Evolutionary conservation across 495 filamentous ascomycete species (phyloP).

Genomic region (Copromyces sp.): DNA sequence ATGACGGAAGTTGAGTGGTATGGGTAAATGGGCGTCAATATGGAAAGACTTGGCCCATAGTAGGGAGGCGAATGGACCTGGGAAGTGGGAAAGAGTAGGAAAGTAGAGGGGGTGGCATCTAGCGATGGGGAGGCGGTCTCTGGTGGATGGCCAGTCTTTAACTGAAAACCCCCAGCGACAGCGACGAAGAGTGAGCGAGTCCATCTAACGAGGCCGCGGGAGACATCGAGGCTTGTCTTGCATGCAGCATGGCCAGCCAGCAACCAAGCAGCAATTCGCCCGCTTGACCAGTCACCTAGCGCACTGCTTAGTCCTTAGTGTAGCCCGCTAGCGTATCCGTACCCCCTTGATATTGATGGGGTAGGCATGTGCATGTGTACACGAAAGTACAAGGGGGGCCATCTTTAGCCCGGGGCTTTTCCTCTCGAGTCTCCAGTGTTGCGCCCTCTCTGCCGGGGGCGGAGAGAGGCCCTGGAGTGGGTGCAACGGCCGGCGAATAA

Average conservation of each 20-base stretch:
- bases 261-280: background rate
- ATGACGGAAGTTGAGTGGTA: conserved; percentile 29
- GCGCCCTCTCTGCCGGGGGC: conserved; percentile 11
- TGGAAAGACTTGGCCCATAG: conserved; percentile 30
- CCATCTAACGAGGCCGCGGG: background rate
- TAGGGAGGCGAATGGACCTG: conserved; percentile 13
- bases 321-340: background rate
- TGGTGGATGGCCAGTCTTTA: conserved; percentile 5
- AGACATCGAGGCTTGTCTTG: background rate
- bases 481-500: conserved; percentile 13
- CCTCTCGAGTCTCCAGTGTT: conserved; percentile 2
- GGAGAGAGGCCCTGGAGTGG: conserved; percentile 14
- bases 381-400: conserved; percentile 13
- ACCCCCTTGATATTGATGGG: conserved; percentile 3
- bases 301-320: conserved; percentile 11
- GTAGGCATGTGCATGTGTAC: conserved; percentile 7
- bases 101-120: conserved; percentile 5
- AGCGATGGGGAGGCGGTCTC: background rate
- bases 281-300: conserved; percentile 1
- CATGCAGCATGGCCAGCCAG: background rate
- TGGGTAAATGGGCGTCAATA: conserved; percentile 38
- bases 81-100: conserved; percentile 4
- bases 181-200: background rate
- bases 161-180: conserved; percentile 5
- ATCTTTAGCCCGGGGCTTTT: background rate